phyloP scores from a whole-genome alignment of 1,284 basidiomycete genomes.

The Schizophyllum amplum region DNA sequence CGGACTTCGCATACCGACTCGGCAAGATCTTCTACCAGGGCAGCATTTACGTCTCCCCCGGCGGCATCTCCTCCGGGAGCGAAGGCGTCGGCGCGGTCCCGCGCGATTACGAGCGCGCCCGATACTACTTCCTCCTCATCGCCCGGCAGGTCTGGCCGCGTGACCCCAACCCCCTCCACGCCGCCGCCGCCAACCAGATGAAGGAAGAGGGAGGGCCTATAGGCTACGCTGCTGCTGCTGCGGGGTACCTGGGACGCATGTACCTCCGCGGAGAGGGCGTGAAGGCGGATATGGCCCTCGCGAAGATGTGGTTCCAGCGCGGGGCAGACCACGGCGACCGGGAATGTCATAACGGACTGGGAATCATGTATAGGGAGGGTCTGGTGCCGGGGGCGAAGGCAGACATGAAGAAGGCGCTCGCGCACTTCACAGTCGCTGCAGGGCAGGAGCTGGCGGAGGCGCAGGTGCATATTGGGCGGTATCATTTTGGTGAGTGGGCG shows the following conservation, averaged over 20 bases:
- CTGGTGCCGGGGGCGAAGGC: constrained; percentile 51
- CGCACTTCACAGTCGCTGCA: constrained; percentile 76
- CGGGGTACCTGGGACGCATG: constrained; percentile 88
- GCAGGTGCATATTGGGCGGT: constrained; percentile 83
- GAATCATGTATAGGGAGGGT: constrained; percentile 89
- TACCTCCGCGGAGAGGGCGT: constrained; percentile 91
- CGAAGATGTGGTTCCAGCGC: constrained; percentile 92
- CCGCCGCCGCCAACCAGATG: constrained; percentile 19
- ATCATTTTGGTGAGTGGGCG: constrained; percentile 71
- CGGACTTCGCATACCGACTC: constrained; percentile 78
- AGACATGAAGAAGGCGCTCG: constrained; percentile 63
- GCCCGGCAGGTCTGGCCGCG: constrained; percentile 79
- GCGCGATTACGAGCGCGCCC: constrained; percentile 67
- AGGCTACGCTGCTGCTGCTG: constrained; percentile 69
- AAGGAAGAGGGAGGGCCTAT: constrained; percentile 52
- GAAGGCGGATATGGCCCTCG: constrained; percentile 65
- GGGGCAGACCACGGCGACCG: constrained; percentile 78
- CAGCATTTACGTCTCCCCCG: constrained; percentile 66
- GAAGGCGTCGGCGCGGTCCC: constrained; percentile 80
- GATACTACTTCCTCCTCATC: constrained; percentile 75
- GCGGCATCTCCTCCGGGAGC: constrained; percentile 76
- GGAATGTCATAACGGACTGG: constrained; percentile 85
- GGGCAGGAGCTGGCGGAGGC: constrained; percentile 84
- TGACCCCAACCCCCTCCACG: constrained; percentile 46
- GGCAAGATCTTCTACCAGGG: constrained; percentile 94